phyloP scores from a whole-genome alignment of 225 moss, liverwort and hornwort genomes.

The Takakia lepidozioides region DNA sequence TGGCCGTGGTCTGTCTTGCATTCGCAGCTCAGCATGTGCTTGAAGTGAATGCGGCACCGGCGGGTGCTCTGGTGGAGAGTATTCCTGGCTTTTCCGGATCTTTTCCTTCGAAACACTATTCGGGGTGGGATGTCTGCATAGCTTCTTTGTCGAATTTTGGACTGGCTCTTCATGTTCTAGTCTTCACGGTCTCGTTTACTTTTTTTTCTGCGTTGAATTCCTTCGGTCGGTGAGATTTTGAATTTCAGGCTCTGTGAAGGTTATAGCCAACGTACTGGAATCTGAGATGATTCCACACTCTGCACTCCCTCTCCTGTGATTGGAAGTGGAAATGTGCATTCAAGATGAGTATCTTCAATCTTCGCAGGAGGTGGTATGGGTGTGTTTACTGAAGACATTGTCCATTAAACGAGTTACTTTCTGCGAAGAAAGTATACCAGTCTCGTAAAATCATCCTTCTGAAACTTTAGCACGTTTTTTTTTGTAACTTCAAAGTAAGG shows the following conservation, averaged over 20 bases:
- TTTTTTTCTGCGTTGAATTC: not conserved
- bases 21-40: no score
- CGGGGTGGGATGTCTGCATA: not conserved
- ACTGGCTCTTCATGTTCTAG: not conserved
- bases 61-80: slow-evolving; percentile 12
- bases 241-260: not conserved
- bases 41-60: slow-evolving; percentile 13
- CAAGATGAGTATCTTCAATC: no score
- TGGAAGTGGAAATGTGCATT: no score
- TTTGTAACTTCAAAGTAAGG: no score
- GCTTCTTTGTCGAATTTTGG: slow-evolving; percentile 12
- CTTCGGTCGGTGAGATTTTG: not conserved
- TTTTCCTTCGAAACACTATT: slow-evolving; percentile 34
- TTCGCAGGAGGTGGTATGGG: no score
- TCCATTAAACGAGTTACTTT: no score
- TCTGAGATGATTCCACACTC: not conserved
- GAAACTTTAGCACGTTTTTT: no score
- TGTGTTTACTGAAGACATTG: no score
- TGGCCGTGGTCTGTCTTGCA: no score
- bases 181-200: not conserved
- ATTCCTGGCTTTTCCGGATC: slow-evolving; percentile 33
- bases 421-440: no score
- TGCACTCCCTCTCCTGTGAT: no score
- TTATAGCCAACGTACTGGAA: not conserved
- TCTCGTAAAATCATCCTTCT: no score